Evolutionary conservation across 2,329 filamentous ascomycete species (phyloP), one percentile per base, ranked within the genome.

Genomic region (Diaporthe citri): DNA sequence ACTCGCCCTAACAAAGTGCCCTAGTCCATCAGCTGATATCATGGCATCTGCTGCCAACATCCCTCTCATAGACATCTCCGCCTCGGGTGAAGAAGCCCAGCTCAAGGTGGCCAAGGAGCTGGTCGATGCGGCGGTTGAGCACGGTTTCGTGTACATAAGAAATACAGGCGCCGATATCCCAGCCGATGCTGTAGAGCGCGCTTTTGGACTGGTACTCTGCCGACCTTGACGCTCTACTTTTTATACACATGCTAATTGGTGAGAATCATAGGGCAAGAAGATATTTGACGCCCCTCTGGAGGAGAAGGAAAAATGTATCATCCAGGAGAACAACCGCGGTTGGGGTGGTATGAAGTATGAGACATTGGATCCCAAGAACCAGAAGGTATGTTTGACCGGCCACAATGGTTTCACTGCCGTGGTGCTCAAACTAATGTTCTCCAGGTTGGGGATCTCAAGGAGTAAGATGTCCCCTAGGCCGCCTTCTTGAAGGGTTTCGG

Each of bases 311-410:
- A 85, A 87, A 80, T 97, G 93, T 81, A 90, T 90, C 15, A 97
- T 98, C 77, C 88, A 91, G 79, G 91, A 91, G 39, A 88, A 97
- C 86, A 98, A 98, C 81, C 91, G 92, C 56, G 97, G 96, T 75
- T 99, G 96, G 95, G 91, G 94, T 1, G 92, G 91, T 22, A 96
- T 97, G 93, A 93, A 96, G 80, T 91, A 91, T 17, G 96, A 99
- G 85, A 96, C 93, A 0, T 86, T 98, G 15, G 96, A 98, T 82
- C 95, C 96, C 3, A 91, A 92, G 78, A 91, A 92, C 73, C 95
- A 98, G 83, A 91, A 92, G 83, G 94, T n/a, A n/a, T n/a, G n/a
- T n/a, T n/a, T n/a, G n/a, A n/a, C n/a, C n/a, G n/a, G n/a, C n/a
- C n/a, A n/a, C n/a, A n/a, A n/a, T n/a, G n/a, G n/a, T n/a, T n/a